Evolutionary conservation across 306 rosid species (phyloP), one percentile per base, ranked within the genome.

Genomic region (Medicago ruthenica): DNA sequence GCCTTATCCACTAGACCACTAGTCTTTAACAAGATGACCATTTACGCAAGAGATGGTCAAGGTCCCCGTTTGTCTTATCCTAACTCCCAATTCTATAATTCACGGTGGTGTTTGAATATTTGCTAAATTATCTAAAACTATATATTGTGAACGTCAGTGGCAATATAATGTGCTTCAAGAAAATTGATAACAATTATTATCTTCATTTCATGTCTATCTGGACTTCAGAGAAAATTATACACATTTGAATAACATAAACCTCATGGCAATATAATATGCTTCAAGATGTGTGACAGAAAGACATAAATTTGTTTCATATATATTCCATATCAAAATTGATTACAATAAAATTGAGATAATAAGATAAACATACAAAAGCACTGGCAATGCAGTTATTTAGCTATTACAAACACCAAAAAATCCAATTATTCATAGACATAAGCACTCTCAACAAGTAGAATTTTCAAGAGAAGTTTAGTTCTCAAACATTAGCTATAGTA

Each of bases 371-470:
- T 20, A 59, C 71, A 61, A 72, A 78, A 71, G 64, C 55, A 62
- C n/a, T n/a, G n/a, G n/a, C n/a, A n/a, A n/a, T n/a, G n/a, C n/a
- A 63, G 68, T 70, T 39, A 79, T 75, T 78, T 62, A 22, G 17
- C 63, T 48, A 21, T 64, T 66, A 27, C 31, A 27, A 27, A 27
- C 31, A 27, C 31, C 31, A 27, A 27, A 27, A 3, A 27, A 27
- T 27, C 4, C 31, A 27, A 27, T 27, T 27, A 27, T 27, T 27
- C 9, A 8, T 53, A 17, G 12, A 53, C 60, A 53, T 17, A 53
- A 24, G 24, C 60, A 1, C 27, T 53, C 27, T 53, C 27, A 24
- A 24, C 27, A 53, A 53, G 22, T 6, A 16, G 10, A 53, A 17
- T 53, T 13, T 53, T 10, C 14, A 71, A 20, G 34, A 57, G 36